Evolutionary conservation across 805 yeast species (phyloP).

Genomic region (Cyberlindnera sargentensis): DNA sequence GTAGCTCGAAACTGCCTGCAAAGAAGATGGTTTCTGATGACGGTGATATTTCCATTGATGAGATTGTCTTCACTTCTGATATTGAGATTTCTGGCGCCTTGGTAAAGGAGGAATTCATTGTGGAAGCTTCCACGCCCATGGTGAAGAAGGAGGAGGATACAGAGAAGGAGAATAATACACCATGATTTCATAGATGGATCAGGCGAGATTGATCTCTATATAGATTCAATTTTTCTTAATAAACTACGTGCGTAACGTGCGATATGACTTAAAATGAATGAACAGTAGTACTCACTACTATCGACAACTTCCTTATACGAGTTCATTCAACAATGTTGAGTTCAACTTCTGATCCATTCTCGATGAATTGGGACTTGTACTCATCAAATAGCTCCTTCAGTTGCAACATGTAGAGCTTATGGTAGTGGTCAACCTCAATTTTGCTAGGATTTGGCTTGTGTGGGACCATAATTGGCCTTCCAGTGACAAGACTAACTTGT

Average conservation of each 20-base stretch:
- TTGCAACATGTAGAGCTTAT: constrained; percentile 59
- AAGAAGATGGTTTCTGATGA: constrained; percentile 14
- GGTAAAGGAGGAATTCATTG: not conserved
- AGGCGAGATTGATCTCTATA: too few species aligned
- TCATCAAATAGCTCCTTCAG: constrained; percentile 57
- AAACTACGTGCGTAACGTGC: too few species aligned
- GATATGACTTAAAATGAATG: too few species aligned
- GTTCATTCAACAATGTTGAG: constrained; percentile 20
- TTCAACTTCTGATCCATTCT: constrained; percentile 6
- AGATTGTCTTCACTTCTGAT: constrained; percentile 1
- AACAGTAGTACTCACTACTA: too few species aligned
- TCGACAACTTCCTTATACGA: not conserved
- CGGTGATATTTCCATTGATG: constrained; percentile 13
- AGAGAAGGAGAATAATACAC: not conserved
- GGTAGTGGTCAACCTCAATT: constrained; percentile 61
- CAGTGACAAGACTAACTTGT: constrained; percentile 71
- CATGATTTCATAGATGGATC: not conserved
- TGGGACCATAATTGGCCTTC: constrained; percentile 59
- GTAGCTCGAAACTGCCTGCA: constrained; percentile 6
- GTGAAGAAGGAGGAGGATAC: constrained; percentile 1
- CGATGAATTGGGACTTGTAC: constrained; percentile 46
- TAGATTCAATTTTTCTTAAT: too few species aligned
- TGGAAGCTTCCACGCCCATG: constrained; percentile 4
- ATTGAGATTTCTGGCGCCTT: not conserved
- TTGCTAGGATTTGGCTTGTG: constrained; percentile 33